Conservation (phyloP, 139 green algal genomes). For the Choricystis sp. region DNA sequence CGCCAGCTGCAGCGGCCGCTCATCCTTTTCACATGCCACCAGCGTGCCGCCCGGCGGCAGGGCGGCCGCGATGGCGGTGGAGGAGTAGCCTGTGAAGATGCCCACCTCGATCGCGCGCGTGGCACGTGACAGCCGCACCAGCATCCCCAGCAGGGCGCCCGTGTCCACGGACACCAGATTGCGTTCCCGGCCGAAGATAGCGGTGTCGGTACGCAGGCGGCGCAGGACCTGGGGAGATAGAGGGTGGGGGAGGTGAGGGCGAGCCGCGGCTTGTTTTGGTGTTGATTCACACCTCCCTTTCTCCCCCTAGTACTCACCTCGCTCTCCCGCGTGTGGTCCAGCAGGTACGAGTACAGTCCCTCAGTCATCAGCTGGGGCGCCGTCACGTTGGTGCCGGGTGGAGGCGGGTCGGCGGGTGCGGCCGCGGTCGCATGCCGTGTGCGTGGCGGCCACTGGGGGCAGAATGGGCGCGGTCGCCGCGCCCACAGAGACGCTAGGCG, state of each 20-base stretch:
- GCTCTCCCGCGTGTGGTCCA: constrained; percentile 45
- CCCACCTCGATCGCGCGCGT: constrained; percentile 43
- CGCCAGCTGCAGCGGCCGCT: constrained; percentile 44
- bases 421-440: background rate
- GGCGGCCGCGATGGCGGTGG: constrained; percentile 47
- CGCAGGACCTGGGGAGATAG: constrained; percentile 19
- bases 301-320: constrained; percentile 8
- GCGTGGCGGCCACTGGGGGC: background rate
- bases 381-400: too few relatives aligned
- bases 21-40: constrained; percentile 62
- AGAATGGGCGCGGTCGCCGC: background rate
- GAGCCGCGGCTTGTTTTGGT: too few relatives aligned
- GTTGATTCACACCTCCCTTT: constrained; percentile 2
- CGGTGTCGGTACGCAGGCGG: constrained; percentile 40
- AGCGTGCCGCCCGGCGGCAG: constrained; percentile 50
- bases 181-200: constrained; percentile 4
- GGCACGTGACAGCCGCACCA: constrained; percentile 42
- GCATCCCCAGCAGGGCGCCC: constrained; percentile 49
- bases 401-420: background rate
- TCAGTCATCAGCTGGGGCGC: constrained; percentile 17
- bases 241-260: constrained; percentile 1
- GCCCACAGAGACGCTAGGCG: too few relatives aligned
- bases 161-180: constrained; percentile 73
- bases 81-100: constrained; percentile 82
- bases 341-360: constrained; percentile 44